Base-by-base conservation (phyloP, 805 yeast genomes). In the Starmerella apis region DNA sequence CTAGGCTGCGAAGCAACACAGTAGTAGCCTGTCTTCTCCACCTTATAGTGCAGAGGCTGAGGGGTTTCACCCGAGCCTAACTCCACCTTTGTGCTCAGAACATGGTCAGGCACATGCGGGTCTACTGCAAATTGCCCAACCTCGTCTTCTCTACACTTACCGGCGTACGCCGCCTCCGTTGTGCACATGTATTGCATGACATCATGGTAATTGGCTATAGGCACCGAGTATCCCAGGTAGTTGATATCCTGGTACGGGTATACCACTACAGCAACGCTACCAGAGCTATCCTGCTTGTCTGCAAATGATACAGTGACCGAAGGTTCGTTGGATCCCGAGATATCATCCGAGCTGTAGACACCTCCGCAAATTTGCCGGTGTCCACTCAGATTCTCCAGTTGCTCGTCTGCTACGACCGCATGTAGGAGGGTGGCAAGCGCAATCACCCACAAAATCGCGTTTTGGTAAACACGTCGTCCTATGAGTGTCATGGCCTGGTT, bases 1-100 rank as follows among this genome's bases (percentile, higher is more conserved):
- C 75, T 68, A 22, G 78, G 72, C 56, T 71, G 78, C 0, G 94
- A 81, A 1, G 87, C 80, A 37, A 90, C 83, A 71, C 98, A 92
- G 68, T 88, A 92, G 66, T 83, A 92, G 6, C 97, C 97, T 1
- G 97, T 86, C 51, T 74, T 72, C 50, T 72, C 69, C 39, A 92
- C 78, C 3, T 71, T 71, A 61, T 87, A 92, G 33, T 75, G 71
- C 51, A 81, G 66, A 38, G 78, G 76, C 23, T 39, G 31, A 3
- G 48, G 47, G 8, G 18, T 38, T 38, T 78, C 78, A 25, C 75
- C 71, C 3, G 90, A 90, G 43, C 75, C 67, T 4, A 74, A 70
- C 23, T 73, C 70, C 57, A 86, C 68, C 39, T 71, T 69, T 30
- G 77, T 71, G 0, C 86, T 75, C 60, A 74, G 65, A 7, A 67